These are phyloP conservation scores for Canna indica DNA, from an alignment of 176 grass and related monocot genomes.

Conservation along the genomic window DNA sequence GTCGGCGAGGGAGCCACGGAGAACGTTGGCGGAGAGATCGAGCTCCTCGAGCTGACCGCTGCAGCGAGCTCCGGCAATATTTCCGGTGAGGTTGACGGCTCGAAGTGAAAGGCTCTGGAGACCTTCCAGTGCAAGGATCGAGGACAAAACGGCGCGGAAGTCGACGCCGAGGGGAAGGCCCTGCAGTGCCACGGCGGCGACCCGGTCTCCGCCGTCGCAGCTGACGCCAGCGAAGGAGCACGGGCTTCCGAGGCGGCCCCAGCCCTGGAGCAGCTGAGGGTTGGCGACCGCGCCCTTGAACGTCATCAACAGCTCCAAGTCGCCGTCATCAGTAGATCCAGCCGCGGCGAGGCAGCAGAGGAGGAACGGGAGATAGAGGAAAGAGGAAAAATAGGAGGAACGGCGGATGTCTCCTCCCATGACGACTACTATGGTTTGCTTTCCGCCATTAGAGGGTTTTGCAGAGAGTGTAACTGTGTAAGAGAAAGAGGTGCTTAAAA, in stretches of 20 bases:
- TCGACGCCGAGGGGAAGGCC: slow-evolving; percentile 51
- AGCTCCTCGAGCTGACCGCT: slow-evolving; percentile 34
- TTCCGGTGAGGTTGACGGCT: slow-evolving; percentile 58
- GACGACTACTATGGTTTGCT: slow-evolving; percentile 4
- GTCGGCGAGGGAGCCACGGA: slow-evolving; percentile 63
- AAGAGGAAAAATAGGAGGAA: not conserved
- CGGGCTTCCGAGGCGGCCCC: slow-evolving; percentile 31
- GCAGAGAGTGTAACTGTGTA: not conserved
- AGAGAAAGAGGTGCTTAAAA: not conserved
- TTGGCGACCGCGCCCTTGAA: slow-evolving; percentile 52
- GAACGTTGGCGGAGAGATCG: slow-evolving; percentile 72
- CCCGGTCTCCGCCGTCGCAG: slow-evolving; percentile 43
- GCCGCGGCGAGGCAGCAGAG: slow-evolving; percentile 11
- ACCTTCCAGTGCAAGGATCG: slow-evolving; percentile 38
- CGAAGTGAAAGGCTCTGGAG: slow-evolving; percentile 56
- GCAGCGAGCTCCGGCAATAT: slow-evolving; percentile 28
- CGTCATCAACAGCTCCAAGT: slow-evolving; percentile 56
- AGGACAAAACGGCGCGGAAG: slow-evolving; percentile 40
- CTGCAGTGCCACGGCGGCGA: slow-evolving; percentile 47
- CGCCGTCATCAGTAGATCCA: slow-evolving; percentile 10
- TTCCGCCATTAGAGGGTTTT: slow-evolving; percentile 36
- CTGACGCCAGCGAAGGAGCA: slow-evolving; percentile 61
- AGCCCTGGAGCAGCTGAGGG: slow-evolving; percentile 31
- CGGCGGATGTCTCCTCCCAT: not conserved
- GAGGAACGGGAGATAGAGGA: not conserved